Base-by-base conservation (phyloP, 2,329 filamentous ascomycete species). In the Botrytis sinoallii region DNA sequence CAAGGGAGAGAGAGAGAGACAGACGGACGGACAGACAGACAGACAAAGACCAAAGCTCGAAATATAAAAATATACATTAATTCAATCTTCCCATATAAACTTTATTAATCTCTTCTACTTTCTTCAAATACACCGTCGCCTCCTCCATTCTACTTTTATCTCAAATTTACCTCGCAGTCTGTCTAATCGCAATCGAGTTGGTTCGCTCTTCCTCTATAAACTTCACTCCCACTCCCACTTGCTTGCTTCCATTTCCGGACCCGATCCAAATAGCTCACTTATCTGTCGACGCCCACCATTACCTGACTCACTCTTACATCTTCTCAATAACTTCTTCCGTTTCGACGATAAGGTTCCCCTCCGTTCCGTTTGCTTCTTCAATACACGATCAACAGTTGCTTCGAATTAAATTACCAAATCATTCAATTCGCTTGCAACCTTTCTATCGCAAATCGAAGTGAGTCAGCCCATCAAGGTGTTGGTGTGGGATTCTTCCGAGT, bases 401-500 rank as follows among this genome's bases (percentile, higher is more conserved):
- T 77, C 72, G 55, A 64, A 76, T 77, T 78, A 71, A 71, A 67
- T 76, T 75, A 48, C 78, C 78, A 75, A 75, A 72, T 79, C 75
- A 74, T 76, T 69, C 67, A 75, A 77, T 63, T 73, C 75, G 72
- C 67, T 77, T 73, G 71, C 74, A 71, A 77, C 76, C 77, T 81
- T 80, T 79, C 79, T 79, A 74, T 79, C 79, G 78, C 79, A 79
- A 80, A 76, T 79, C 79, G 77, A 80, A 32, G 79, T 81, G 79
- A 81, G 79, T 80, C 78, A 81, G 77, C 76, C 74, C 71, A 25
- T 70, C 68, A 59, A 35, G 55, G 38, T 59, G 40, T 55, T 52
- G 52, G 52, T 29, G 48, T 68, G 48, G 35, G 14, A 42, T 70
- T 74, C 73, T 60, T 20, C 44, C 29, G 64, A 60, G 64, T 69